Conservation (phyloP, 2,329 filamentous ascomycete species). For the Colletotrichum musae region DNA sequence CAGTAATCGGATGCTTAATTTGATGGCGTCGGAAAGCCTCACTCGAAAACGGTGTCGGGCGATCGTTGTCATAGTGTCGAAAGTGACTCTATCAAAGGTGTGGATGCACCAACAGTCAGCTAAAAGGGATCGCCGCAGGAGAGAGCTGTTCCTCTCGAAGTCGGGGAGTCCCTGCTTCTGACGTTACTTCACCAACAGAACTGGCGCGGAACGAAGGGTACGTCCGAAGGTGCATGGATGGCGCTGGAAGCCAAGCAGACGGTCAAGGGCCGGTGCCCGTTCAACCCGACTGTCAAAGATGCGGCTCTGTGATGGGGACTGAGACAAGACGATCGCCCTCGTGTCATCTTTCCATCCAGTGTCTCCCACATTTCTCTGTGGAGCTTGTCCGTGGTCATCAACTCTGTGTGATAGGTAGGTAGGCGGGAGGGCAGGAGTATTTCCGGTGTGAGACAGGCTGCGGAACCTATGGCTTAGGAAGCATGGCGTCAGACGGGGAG, state of each 20-base stretch:
- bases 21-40: background rate
- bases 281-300: slow-evolving; percentile 10
- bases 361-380: background rate
- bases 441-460: background rate
- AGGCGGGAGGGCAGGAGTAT: background rate
- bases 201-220: background rate
- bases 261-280: background rate
- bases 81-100: background rate
- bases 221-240: slow-evolving; percentile 17
- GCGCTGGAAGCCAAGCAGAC: slow-evolving; percentile 3
- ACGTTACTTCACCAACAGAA: background rate
- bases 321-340: slow-evolving; percentile 17
- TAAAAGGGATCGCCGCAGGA: background rate
- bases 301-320: slow-evolving; percentile 30
- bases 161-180: background rate
- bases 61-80: background rate
- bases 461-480: background rate
- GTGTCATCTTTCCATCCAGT: slow-evolving; percentile 10
- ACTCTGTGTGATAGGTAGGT: background rate
- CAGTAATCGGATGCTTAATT: background rate
- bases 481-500: slow-evolving; percentile 5
- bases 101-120: background rate
- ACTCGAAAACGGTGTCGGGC: slow-evolving; percentile 5
- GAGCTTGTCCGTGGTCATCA: background rate
- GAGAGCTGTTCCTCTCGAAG: background rate